Evolutionary conservation across 257 asterid species (phyloP).

Genomic region (Coffea eugenioides): DNA sequence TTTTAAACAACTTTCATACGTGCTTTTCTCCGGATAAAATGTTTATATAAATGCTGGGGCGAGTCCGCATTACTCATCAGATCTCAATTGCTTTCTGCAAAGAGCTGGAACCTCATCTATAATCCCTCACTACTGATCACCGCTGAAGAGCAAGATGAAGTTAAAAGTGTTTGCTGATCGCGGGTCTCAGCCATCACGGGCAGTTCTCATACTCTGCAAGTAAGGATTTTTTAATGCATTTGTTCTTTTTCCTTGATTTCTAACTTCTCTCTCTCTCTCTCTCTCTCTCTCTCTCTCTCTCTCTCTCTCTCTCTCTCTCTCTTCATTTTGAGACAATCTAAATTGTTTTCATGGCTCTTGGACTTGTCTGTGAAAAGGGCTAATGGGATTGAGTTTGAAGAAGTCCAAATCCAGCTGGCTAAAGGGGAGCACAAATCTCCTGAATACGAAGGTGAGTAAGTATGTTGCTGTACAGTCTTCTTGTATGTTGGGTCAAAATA

Average conservation of each 20-base stretch:
- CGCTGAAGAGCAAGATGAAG: constrained; percentile 35
- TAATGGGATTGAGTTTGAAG: constrained; percentile 85
- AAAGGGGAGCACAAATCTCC: constrained; percentile 62
- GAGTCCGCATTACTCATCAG: no score
- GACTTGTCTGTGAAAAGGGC: constrained; percentile 35
- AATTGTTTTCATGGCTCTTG: not conserved
- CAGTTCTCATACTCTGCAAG: constrained; percentile 89
- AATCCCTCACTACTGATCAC: no score
- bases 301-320: no score
- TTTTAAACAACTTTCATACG: no score
- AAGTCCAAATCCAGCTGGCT: constrained; percentile 53
- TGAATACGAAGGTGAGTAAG: constrained; percentile 56
- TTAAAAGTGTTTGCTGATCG: constrained; percentile 78
- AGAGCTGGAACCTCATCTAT: no score
- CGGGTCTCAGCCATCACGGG: constrained; percentile 90
- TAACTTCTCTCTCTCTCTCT: no score
- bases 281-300: no score
- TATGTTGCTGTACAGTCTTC: not conserved
- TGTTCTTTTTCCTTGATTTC: not conserved
- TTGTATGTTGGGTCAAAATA: not conserved
- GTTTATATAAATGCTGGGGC: no score
- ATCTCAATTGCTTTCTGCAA: no score
- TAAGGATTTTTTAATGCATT: constrained; percentile 26
- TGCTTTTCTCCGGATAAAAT: no score
- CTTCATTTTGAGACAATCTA: not conserved